phyloP scores from a whole-genome alignment of 345 rosid species.

The Excoecaria agallocha region DNA sequence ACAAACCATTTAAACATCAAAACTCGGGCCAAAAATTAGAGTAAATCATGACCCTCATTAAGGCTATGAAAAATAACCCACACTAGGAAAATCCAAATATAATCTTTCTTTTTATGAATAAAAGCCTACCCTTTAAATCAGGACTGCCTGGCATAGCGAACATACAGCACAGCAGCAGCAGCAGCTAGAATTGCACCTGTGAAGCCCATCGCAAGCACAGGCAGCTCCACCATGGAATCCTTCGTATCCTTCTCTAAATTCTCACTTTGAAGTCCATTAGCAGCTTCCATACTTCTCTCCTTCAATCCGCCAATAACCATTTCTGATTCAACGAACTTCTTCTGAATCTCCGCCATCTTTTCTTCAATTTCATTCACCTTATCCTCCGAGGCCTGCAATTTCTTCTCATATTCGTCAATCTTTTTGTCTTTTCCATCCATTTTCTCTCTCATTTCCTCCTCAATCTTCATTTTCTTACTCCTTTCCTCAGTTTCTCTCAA shows the following conservation, averaged over 20 bases:
- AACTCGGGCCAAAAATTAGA: conserved; percentile 18
- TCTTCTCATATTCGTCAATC: conserved; percentile 40
- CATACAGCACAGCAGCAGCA: conserved; percentile 42
- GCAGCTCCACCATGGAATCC: conserved; percentile 38
- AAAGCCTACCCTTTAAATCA: conserved; percentile 30
- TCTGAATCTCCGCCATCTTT: conserved; percentile 38
- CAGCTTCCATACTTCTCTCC: conserved; percentile 34
- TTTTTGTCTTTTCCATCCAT: conserved; percentile 50
- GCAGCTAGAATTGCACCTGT: conserved; percentile 46
- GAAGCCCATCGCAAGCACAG: conserved; percentile 49
- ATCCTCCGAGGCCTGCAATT: conserved; percentile 34
- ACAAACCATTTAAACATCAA: conserved; percentile 19
- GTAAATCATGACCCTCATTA: conserved; percentile 20
- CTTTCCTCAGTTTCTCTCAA: conserved; percentile 57
- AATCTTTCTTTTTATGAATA: not conserved
- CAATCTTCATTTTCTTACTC: conserved; percentile 58
- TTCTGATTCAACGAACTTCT: conserved; percentile 43
- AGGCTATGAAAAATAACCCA: conserved; percentile 28
- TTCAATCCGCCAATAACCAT: conserved; percentile 35
- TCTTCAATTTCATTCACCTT: conserved; percentile 40
- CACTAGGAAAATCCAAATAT: conserved; percentile 36
- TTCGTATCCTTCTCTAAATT: conserved; percentile 10
- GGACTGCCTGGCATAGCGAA: conserved; percentile 42
- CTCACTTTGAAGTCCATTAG: conserved; percentile 31
- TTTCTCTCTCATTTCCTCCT: conserved; percentile 58